Evolutionary conservation across 345 rosid genomes (phyloP), one percentile per base, ranked within the genome.

Genomic region (Carallia pectinifolia): DNA sequence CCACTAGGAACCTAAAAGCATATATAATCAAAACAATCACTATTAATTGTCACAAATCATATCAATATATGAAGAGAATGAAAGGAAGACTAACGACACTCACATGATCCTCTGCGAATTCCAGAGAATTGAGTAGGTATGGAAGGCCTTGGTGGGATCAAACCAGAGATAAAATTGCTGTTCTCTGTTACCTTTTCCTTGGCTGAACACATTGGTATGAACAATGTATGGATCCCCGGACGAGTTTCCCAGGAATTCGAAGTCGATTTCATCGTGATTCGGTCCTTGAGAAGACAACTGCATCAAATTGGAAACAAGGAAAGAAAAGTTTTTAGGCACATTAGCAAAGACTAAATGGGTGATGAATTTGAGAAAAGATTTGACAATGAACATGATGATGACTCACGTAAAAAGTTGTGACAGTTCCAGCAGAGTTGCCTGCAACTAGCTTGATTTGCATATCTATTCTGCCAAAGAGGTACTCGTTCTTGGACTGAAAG

Each of bases 151-250:
- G 15, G 38, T 67, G 52, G 70, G 70, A 67, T 67, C 70, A 55
- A 67, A 67, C 70, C 70, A 67, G 52, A 67, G 70, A 55, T 67
- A 37, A 53, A 67, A 67, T 23, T 55, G 70, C 1, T 67, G 70
- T 37, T 67, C 70, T 8, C 47, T 55, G n/a, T 38, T 16, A 0
- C 70, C 70, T 67, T 67, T 55, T 6, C 62, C 70, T 15, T 67
- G 62, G 36, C 31, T 30, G 53, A 54, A 67, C 37, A 67, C 71
- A 31, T 38, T 67, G 33, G 71, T 67, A 44, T 67, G 71, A 31
- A 67, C n/a, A 67, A 15, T 17, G 23, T 67, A 67, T 67, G 71
- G 71, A 7, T 67, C 62, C 56, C 71, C 71, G 9, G 71, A 50
- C n/a, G 13, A 19, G 52, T 67, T 67, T 29, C 62, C 71, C 44